phyloP scores from a whole-genome alignment of 495 filamentous ascomycete species.

The Neurospora sublineolata region DNA sequence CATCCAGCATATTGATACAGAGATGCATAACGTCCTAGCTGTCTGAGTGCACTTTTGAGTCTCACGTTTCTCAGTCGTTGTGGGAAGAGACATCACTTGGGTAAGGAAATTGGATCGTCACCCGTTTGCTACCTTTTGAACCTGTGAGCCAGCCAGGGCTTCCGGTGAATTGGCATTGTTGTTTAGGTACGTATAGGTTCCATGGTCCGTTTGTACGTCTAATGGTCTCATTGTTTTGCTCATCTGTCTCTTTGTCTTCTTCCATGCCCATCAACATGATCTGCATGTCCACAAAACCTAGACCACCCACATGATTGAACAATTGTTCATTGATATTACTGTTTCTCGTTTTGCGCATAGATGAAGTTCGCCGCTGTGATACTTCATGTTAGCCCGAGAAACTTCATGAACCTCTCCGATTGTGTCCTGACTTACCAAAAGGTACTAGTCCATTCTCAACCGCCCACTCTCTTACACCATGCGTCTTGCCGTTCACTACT shows the following conservation, averaged over 20 bases:
- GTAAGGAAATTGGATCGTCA: too few relatives aligned
- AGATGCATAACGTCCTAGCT: too few relatives aligned
- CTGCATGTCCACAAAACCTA: neutral
- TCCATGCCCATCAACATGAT: neutral
- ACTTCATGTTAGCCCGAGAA: constrained; percentile 1
- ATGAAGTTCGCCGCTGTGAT: constrained; percentile 51
- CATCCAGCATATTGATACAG: too few relatives aligned
- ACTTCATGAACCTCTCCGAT: neutral
- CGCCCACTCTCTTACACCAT: constrained; percentile 53
- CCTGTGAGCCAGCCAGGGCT: too few relatives aligned
- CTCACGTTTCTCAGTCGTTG: too few relatives aligned
- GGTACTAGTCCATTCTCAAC: constrained; percentile 46
- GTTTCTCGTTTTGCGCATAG: constrained; percentile 49
- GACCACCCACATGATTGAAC: neutral
- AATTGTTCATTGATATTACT: constrained; percentile 23
- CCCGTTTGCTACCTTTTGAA: too few relatives aligned
- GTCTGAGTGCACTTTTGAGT: too few relatives aligned
- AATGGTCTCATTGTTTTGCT: neutral
- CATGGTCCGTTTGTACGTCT: neutral
- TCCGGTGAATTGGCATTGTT: neutral
- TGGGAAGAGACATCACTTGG: too few relatives aligned
- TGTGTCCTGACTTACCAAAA: constrained; percentile 39
- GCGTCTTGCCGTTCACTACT: constrained; percentile 30
- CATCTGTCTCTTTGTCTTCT: neutral
- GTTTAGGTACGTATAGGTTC: neutral